Evolutionary conservation across 257 asterid species (phyloP), one percentile per base, ranked within the genome.

Genomic region (Verbena officinalis): DNA sequence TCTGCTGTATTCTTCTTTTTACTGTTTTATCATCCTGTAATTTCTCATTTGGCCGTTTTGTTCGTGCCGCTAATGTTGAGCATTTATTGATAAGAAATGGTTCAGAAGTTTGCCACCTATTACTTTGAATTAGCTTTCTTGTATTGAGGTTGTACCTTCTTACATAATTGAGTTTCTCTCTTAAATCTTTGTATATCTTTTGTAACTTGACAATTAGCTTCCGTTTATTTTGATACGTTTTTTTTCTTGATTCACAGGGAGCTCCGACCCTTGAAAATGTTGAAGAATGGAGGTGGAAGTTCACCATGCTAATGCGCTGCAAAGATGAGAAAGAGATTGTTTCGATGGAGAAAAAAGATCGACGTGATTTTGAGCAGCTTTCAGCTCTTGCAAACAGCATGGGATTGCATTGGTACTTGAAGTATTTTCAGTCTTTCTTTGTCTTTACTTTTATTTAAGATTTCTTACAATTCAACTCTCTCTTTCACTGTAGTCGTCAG

Each of bases 211-310:
- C 33, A 27, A 27, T 27, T 27, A 27, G 5, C 4, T 44, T 3
- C 15, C 0, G 15, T 44, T n/a, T 44, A 44, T 21, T 44, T 15
- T 4, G 0, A 15, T 13, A 44, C 4, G 15, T 14, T 16, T 12
- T 42, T 42, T 11, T 42, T 12, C 40, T 36, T 42, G 65, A 59
- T 78, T 65, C 30, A 55, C 85, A 92, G 98, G 4, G 79, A 73
- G 87, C 73, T 75, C 78, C 95, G 6, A 73, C 95, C 62, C 79
- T 81, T 73, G 93, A 85, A 67, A 86, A 84, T 48, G 77, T 89
- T 79, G 98, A 92, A 81, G 98, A 92, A 52, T 92, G 98, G 98
- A 83, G 83, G 79, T 78, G 80, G 89, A 87, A 85, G 78, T 62
- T 92, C 67, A 85, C 84, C 74, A 74, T 65, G 73, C 78, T 92